These are phyloP conservation scores for Anisodus tanguticus DNA, from an alignment of 257 asterid genomes.

Conservation along the genomic window DNA sequence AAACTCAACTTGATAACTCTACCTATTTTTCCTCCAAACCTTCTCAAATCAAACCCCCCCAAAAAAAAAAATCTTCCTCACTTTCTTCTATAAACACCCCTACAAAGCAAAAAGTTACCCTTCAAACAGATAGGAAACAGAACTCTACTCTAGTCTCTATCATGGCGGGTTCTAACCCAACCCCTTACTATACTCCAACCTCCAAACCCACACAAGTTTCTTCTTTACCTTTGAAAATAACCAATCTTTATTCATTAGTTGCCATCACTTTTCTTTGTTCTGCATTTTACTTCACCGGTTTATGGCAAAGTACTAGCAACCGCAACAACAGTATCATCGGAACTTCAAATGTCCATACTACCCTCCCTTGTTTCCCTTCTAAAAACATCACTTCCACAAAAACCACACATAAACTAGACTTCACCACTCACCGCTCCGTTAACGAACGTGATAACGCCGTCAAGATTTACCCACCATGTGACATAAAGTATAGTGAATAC, in stretches of 20 bases:
- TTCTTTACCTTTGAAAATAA: background rate
- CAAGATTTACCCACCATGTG: constrained; percentile 31
- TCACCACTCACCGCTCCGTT: constrained; percentile 30
- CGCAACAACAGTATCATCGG: background rate
- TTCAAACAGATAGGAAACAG: background rate
- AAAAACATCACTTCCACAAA: background rate
- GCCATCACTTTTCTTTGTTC: constrained; percentile 19
- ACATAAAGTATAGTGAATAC: constrained; percentile 34
- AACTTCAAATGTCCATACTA: background rate
- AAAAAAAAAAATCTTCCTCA: background rate
- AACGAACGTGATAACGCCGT: background rate
- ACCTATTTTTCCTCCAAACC: constrained; percentile 20
- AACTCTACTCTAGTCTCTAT: background rate
- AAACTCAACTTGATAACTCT: background rate
- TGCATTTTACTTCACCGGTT: constrained; percentile 27
- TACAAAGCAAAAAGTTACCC: background rate
- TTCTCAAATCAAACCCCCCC: constrained; percentile 4
- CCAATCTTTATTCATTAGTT: constrained; percentile 19
- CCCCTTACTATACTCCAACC: constrained; percentile 30
- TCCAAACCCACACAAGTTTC: constrained; percentile 12
- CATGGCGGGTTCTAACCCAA: constrained; percentile 22
- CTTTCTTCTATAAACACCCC: background rate
- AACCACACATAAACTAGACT: constrained; percentile 24
- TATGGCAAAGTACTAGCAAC: constrained; percentile 19
- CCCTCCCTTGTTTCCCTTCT: constrained; percentile 29